Evolutionary conservation across 345 rosid genomes (phyloP).

Genomic region (Aethionema arabicum): DNA sequence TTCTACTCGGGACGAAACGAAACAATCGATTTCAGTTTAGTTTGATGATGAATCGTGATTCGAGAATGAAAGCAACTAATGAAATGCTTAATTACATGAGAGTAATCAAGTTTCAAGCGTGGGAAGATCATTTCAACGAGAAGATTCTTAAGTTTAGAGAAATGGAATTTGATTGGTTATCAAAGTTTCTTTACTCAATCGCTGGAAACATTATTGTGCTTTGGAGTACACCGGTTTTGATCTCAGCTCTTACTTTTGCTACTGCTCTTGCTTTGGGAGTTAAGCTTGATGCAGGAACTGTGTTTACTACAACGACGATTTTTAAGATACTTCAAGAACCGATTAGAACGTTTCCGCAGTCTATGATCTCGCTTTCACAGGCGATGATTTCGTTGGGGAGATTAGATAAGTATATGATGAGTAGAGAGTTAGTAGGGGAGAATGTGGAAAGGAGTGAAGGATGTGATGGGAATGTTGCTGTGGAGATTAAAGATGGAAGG

Average conservation of each 20-base stretch:
- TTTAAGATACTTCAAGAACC: constrained; percentile 96
- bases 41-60: constrained; percentile 78
- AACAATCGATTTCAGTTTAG: constrained; percentile 69
- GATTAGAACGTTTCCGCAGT: constrained; percentile 83
- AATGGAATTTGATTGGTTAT: constrained; percentile 74
- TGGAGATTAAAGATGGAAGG: constrained; percentile 64
- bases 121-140: constrained; percentile 87
- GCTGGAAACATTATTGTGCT: constrained; percentile 68
- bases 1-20: constrained; percentile 53
- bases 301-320: constrained; percentile 78
- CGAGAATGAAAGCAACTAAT: constrained; percentile 86
- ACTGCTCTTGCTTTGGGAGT: constrained; percentile 67
- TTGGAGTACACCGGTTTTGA: constrained; percentile 81
- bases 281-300: constrained; percentile 78
- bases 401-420: constrained; percentile 72
- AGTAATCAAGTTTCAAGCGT: constrained; percentile 94
- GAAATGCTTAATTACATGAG: constrained; percentile 96
- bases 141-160: constrained; percentile 70
- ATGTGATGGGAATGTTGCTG: constrained; percentile 55
- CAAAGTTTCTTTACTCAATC: constrained; percentile 77
- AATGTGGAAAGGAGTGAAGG: constrained; percentile 62
- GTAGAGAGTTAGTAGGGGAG: constrained; percentile 61
- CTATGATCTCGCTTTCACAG: constrained; percentile 91
- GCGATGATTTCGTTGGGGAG: constrained; percentile 88
- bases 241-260: constrained; percentile 73